phyloP scores from a whole-genome alignment of 805 yeast genomes.

The Monosporozyma aquatica region DNA sequence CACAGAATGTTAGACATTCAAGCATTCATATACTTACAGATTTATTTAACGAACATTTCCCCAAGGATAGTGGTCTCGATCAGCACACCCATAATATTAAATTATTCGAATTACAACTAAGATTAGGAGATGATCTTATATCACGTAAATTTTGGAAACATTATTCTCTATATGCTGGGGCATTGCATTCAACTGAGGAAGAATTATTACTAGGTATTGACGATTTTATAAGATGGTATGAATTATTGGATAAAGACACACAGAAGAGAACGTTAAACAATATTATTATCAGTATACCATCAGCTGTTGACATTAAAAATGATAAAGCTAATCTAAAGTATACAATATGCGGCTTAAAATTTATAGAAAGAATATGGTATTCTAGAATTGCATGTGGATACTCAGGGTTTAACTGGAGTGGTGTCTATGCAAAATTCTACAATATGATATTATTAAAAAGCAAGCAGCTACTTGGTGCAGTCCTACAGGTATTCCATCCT shows the following conservation, averaged over 20 bases:
- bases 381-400: conserved; percentile 6
- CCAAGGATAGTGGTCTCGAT: too few species aligned
- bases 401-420: conserved; percentile 8
- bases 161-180: conserved; percentile 45
- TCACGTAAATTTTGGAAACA: conserved; percentile 47
- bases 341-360: conserved; percentile 3
- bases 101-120: not conserved
- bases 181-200: conserved; percentile 40
- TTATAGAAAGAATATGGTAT: conserved; percentile 8
- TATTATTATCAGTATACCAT: conserved; percentile 7
- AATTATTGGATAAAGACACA: conserved; percentile 6
- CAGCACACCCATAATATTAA: not conserved
- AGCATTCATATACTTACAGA: not conserved
- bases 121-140: not conserved
- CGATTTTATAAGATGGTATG: conserved; percentile 30
- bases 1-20: conserved; percentile 33
- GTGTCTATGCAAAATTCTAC: conserved; percentile 6
- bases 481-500: conserved; percentile 36
- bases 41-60: not conserved
- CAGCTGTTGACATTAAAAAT: conserved; percentile 7
- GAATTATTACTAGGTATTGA: conserved; percentile 38
- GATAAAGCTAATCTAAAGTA: conserved; percentile 32
- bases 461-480: not conserved
- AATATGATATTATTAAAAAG: conserved; percentile 7
- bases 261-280: conserved; percentile 5